A percentile compares a stretch with the other conserved stretches of the same genome.
Evolutionary conservation across 2,329 filamentous ascomycete genomes (phyloP).

Genomic region (Colletotrichum plurivorum): DNA sequence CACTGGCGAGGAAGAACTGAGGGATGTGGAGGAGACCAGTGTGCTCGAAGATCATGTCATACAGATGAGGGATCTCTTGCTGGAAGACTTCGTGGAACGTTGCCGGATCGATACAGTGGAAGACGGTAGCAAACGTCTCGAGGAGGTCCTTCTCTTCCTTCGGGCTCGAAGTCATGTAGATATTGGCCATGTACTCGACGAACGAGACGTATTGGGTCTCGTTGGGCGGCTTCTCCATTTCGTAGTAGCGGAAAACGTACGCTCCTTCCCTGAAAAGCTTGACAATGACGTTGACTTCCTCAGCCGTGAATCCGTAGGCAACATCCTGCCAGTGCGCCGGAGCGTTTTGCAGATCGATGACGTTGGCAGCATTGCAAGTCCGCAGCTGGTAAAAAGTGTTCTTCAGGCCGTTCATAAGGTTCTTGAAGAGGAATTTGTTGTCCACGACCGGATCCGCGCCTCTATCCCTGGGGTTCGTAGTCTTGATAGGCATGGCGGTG

Average conservation of each 20-base stretch:
- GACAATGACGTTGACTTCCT: conserved; percentile 96
- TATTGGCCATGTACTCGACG: conserved; percentile 93
- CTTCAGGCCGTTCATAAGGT: conserved; percentile 94
- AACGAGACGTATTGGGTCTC: conserved; percentile 85
- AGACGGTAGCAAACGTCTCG: conserved; percentile 97
- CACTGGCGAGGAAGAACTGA: conserved; percentile 98
- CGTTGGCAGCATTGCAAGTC: conserved; percentile 81
- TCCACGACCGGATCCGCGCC: conserved; percentile 92
- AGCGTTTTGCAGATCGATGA: conserved; percentile 81
- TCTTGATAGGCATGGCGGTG: conserved; percentile 95
- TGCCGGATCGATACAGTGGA: conserved; percentile 97
- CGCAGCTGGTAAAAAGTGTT: conserved; percentile 97
- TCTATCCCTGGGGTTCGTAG: conserved; percentile 89
- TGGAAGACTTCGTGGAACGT: conserved; percentile 99
- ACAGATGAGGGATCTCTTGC: conserved; percentile 95
- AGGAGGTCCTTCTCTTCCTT: conserved; percentile 98
- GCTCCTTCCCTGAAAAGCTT: conserved; percentile 98
- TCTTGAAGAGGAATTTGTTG: conserved; percentile 98
- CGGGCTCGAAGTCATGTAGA: conserved; percentile 92
- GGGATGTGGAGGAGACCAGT: conserved; percentile 93
- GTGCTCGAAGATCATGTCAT: conserved; percentile 98
- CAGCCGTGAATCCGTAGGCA: conserved; percentile 95
- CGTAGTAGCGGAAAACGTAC: conserved; percentile 97
- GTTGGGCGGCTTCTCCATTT: conserved; percentile 82
- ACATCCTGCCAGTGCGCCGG: conserved; percentile 96